Evolutionary conservation across 441 rosid species (phyloP), one percentile per base, ranked within the genome.

Genomic region (Pelargonium cotyledonis): DNA sequence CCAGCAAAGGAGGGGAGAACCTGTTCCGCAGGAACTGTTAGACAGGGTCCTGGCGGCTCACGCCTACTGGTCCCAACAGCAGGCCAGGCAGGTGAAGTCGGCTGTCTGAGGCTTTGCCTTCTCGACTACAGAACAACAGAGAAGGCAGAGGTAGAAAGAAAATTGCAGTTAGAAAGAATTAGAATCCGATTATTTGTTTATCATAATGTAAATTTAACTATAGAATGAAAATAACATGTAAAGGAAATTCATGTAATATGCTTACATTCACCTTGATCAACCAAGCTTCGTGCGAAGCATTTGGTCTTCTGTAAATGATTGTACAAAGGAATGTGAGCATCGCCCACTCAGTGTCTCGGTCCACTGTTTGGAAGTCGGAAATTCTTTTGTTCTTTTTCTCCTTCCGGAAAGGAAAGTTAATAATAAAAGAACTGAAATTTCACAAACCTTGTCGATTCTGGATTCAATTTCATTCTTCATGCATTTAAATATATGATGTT

Each of bases 1-100:
- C 7, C 98, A 89, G 67, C 99, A 95, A 80, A 88, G 99, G 85
- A 85, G 99, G 81, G 98, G 97, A 75, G 97, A 90, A 85, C 96
- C 98, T 9, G 98, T 95, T 26, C 98, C 99, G 0, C 97, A 95
- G 81, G 98, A 90, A 72, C 93, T 95, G 60, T 65, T 95, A 70
- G 92, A 95, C 81, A 75, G 99, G 75, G 99, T 95, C 26, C 79
- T 92, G 51, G 80, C 80, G 1, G 98, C 96, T 1, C 99, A 92
- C 47, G 93, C 97, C 10, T 88, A 82, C 78, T 95, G 99, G 96
- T 83, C 92, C 67, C 85, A 88, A 71, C 97, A 92, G 49, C 96
- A 89, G 69, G 78, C 86, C 21, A 88, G 77, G 78, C 90, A 85
- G 65, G 29, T 58, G 8, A 58, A 58, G 10, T 58, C 63, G 4